Conservation (phyloP, 2,329 filamentous ascomycete genomes). For the Pseudocercospora vitis region DNA sequence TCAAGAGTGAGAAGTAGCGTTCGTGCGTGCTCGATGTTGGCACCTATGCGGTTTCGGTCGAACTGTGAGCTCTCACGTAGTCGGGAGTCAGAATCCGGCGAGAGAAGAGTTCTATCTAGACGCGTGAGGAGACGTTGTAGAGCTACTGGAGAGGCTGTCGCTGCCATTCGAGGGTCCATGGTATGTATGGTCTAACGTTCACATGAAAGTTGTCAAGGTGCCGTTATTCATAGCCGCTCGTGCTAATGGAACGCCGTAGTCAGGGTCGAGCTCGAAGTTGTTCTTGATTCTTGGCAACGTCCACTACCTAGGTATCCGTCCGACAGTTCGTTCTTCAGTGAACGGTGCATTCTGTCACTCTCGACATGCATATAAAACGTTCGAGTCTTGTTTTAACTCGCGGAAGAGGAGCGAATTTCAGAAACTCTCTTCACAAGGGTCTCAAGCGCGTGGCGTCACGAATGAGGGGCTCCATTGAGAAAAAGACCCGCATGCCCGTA, state of each 20-base stretch:
- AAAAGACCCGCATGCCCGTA: neutral
- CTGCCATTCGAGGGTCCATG: conserved; percentile 9
- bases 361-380: too few relatives aligned
- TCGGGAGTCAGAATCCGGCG: conserved; percentile 53
- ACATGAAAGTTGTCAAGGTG: conserved; percentile 14
- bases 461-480: neutral
- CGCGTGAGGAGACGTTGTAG: conserved; percentile 65
- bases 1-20: conserved; percentile 68
- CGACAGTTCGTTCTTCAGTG: too few relatives aligned
- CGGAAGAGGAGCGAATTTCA: too few relatives aligned
- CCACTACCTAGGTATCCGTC: too few relatives aligned
- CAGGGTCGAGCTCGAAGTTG: neutral
- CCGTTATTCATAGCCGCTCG: neutral
- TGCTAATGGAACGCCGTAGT: neutral
- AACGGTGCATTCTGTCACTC: too few relatives aligned
- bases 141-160: conserved; percentile 23
- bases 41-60: conserved; percentile 61
- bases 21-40: conserved; percentile 70
- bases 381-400: too few relatives aligned
- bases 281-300: too few relatives aligned
- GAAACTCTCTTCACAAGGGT: neutral
- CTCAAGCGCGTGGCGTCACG: neutral
- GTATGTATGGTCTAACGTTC: neutral
- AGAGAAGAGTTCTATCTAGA: conserved; percentile 65
- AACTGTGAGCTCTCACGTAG: conserved; percentile 59